A percentile compares a stretch with the other conserved stretches of the same genome.
phyloP scores from a whole-genome alignment of 2,329 filamentous ascomycete species.

The Beauveria varroae region DNA sequence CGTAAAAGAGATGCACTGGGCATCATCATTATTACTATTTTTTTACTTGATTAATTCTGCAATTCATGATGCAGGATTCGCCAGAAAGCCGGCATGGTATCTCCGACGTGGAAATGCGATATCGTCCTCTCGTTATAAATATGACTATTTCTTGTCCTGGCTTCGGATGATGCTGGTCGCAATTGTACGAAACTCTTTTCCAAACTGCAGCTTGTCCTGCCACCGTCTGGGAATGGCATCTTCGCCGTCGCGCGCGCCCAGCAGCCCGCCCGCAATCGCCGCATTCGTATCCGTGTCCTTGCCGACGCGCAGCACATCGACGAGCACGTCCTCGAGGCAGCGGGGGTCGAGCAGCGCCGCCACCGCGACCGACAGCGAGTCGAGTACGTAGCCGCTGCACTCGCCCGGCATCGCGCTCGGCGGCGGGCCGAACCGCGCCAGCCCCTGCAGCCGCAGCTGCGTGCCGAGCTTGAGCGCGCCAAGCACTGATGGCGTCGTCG shows the following conservation, averaged over 20 bases:
- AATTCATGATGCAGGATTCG: not conserved
- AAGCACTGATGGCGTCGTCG: slow-evolving; percentile 14
- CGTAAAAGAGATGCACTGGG: not conserved
- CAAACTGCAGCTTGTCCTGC: slow-evolving; percentile 32
- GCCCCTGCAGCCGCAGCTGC: slow-evolving; percentile 17
- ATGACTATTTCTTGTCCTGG: not conserved
- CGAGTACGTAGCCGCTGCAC: slow-evolving; percentile 34
- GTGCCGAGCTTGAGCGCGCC: slow-evolving; percentile 23
- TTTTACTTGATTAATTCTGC: not conserved
- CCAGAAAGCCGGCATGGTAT: not conserved
- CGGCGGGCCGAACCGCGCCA: slow-evolving; percentile 26
- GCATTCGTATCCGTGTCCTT: slow-evolving; percentile 40
- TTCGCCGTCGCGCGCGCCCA: slow-evolving; percentile 37
- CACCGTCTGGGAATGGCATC: slow-evolving; percentile 33
- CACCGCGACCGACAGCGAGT: slow-evolving; percentile 32
- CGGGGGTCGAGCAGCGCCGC: slow-evolving; percentile 34
- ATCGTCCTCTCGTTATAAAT: too few relatives aligned
- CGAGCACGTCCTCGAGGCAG: slow-evolving; percentile 33
- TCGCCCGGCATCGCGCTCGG: slow-evolving; percentile 19
- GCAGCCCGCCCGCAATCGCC: slow-evolving; percentile 36
- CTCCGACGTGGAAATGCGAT: not conserved
- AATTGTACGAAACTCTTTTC: slow-evolving; percentile 25
- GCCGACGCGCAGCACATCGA: slow-evolving; percentile 38
- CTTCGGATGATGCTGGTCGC: not conserved
- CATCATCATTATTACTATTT: not conserved